phyloP scores from a whole-genome alignment of 202 grass and related monocot genomes.

The Setaria viridis region DNA sequence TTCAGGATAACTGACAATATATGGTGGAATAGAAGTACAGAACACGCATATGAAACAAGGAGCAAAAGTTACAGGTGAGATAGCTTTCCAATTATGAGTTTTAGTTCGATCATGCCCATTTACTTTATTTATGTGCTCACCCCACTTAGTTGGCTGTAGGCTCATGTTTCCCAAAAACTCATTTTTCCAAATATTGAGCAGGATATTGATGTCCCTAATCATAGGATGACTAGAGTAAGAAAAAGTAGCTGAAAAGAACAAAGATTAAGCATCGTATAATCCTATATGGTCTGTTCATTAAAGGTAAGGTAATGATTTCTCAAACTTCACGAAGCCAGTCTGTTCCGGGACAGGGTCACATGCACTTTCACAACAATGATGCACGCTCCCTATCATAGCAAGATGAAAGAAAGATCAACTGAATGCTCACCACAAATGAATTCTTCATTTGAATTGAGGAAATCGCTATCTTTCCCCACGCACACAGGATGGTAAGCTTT shows the following conservation, averaged over 20 bases:
- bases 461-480: conserved; percentile 62
- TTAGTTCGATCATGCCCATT: background rate
- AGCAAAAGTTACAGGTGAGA: conserved; percentile 23
- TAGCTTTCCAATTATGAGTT: background rate
- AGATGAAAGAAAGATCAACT: conserved; percentile 30
- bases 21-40: background rate
- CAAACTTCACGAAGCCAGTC: background rate
- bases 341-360: background rate
- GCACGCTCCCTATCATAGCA: background rate
- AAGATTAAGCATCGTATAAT: background rate
- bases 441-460: conserved; percentile 63
- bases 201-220: background rate
- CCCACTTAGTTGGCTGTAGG: background rate
- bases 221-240: conserved; percentile 1
- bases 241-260: conserved; percentile 16
- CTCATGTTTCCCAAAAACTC: background rate
- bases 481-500: conserved; percentile 89
- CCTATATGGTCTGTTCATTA: background rate
- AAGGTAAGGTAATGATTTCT: conserved; percentile 11
- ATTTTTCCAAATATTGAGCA: conserved; percentile 11
- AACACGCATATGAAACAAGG: conserved; percentile 22
- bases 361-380: background rate
- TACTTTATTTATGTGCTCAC: background rate
- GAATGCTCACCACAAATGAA: conserved; percentile 81
- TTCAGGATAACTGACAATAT: conserved; percentile 3